Evolutionary conservation across 805 yeast genomes (phyloP).

Genomic region (Pichia deserticola): DNA sequence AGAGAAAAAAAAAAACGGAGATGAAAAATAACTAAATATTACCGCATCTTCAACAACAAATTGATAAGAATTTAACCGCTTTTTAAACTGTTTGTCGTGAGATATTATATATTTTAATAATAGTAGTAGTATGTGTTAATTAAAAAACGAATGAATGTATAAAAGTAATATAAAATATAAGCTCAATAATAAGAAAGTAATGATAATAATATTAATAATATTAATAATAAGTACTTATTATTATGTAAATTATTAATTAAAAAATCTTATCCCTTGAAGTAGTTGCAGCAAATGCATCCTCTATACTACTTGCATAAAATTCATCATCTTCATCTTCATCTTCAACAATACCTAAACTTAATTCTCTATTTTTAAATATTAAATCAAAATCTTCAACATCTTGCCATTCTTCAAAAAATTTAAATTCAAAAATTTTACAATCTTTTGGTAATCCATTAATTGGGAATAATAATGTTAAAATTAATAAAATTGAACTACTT

Average conservation of each 20-base stretch:
- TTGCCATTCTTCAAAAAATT: conserved; percentile 56
- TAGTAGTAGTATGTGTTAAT: too few species aligned
- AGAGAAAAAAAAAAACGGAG: too few species aligned
- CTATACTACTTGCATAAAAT: not conserved
- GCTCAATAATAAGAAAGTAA: too few species aligned
- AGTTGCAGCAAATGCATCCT: not conserved
- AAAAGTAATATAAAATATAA: too few species aligned
- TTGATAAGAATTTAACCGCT: too few species aligned
- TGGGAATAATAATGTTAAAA: conserved; percentile 48
- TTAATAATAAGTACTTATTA: not conserved
- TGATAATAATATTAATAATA: too few species aligned
- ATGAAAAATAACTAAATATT: too few species aligned
- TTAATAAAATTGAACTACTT: conserved; percentile 47
- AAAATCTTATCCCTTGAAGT: not conserved
- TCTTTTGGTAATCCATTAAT: conserved; percentile 33
- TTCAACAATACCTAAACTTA: not conserved
- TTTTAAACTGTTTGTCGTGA: too few species aligned
- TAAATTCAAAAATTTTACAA: conserved; percentile 37
- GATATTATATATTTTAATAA: too few species aligned
- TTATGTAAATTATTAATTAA: not conserved
- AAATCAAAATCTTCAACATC: conserved; percentile 59
- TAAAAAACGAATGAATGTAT: too few species aligned
- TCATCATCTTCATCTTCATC: not conserved
- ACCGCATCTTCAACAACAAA: too few species aligned
- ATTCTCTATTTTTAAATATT: conserved; percentile 9